phyloP scores from a whole-genome alignment of 129 eudicot species.

The Helianthus annuus region DNA sequence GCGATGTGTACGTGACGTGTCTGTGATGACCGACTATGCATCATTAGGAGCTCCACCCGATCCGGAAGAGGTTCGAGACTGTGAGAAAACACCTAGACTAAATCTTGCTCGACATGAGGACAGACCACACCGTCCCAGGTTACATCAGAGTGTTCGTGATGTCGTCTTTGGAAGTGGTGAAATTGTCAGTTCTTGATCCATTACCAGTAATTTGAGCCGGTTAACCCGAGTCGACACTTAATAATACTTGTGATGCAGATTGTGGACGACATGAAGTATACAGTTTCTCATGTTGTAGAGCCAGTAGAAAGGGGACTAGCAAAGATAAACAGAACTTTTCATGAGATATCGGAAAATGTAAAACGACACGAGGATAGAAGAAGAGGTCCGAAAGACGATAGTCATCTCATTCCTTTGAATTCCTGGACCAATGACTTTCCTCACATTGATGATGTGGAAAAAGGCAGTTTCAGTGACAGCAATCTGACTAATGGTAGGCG shows the following conservation, averaged over 20 bases:
- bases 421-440: slow-evolving; percentile 67
- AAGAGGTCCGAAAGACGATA: slow-evolving; percentile 78
- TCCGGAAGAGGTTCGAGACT: slow-evolving; percentile 86
- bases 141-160: slow-evolving; percentile 90
- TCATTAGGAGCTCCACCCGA: slow-evolving; percentile 81
- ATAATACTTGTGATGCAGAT: slow-evolving; percentile 40
- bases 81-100: slow-evolving; percentile 54
- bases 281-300: slow-evolving; percentile 95
- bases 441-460: slow-evolving; percentile 48
- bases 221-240: background rate
- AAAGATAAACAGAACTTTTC: slow-evolving; percentile 75
- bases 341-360: slow-evolving; percentile 89
- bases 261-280: slow-evolving; percentile 96
- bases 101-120: slow-evolving; percentile 56
- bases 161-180: slow-evolving; percentile 93
- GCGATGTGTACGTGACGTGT: slow-evolving; percentile 88
- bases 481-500: slow-evolving; percentile 53
- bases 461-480: slow-evolving; percentile 85
- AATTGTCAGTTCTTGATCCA: slow-evolving; percentile 52
- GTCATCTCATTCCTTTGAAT: slow-evolving; percentile 65
- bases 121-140: slow-evolving; percentile 55
- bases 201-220: background rate
- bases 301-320: slow-evolving; percentile 93
- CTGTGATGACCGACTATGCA: slow-evolving; percentile 90
- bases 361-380: slow-evolving; percentile 60